phyloP scores from a whole-genome alignment of 768 basidiomycete genomes.

The Suillus paluster region DNA sequence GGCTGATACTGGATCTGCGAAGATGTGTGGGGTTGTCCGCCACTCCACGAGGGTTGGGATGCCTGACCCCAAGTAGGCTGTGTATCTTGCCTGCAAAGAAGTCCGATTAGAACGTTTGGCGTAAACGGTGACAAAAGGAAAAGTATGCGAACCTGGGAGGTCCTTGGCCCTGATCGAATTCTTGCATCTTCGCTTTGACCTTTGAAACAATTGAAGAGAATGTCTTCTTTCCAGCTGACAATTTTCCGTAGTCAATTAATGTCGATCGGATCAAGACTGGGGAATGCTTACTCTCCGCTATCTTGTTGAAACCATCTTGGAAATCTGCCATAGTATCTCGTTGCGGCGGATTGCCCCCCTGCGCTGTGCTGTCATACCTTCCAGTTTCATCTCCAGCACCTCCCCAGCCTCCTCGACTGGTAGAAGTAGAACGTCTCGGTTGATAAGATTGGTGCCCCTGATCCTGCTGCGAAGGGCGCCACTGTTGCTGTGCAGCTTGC shows the following conservation, averaged over 20 bases:
- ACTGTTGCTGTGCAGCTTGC: conserved; percentile 29
- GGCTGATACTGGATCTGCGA: conserved; percentile 21
- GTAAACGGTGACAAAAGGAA: not conserved
- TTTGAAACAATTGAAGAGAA: conserved; percentile 72
- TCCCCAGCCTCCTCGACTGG: conserved; percentile 13
- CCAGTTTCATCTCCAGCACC: conserved; percentile 14
- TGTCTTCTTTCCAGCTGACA: conserved; percentile 75
- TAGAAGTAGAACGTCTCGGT: conserved; percentile 8
- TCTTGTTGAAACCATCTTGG: conserved; percentile 73
- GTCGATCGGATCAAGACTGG: not conserved
- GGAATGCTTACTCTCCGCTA: conserved; percentile 71
- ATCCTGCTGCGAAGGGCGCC: conserved; percentile 20
- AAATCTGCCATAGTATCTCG: conserved; percentile 67
- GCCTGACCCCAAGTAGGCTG: conserved; percentile 11
- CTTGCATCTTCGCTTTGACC: conserved; percentile 84
- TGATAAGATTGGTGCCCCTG: conserved; percentile 30
- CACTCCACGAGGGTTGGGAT: conserved; percentile 13
- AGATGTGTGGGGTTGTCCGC: conserved; percentile 17
- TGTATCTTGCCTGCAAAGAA: conserved; percentile 1
- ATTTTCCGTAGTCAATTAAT: not conserved
- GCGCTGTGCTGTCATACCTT: conserved; percentile 13
- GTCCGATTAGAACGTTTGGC: not conserved
- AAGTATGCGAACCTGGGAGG: conserved; percentile 13
- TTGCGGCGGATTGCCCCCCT: conserved; percentile 31
- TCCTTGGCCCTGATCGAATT: conserved; percentile 60